These are phyloP conservation scores for Trichopus zeylanicus DNA, from an alignment of 116 monocot species.

Conservation along the genomic window DNA sequence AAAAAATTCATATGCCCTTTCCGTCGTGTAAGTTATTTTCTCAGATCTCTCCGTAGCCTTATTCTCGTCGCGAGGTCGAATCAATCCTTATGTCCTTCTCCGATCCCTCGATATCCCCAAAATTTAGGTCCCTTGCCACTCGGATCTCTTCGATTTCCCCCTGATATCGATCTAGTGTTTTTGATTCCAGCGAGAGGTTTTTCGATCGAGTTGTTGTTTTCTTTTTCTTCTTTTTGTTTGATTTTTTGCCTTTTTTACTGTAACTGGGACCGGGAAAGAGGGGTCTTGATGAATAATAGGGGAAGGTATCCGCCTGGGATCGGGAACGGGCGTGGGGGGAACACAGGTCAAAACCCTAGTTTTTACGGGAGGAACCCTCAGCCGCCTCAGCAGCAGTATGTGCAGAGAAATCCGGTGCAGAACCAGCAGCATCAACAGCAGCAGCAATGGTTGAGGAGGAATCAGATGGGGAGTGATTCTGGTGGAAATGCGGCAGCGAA, in stretches of 20 bases:
- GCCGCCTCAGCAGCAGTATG: too few relatives aligned
- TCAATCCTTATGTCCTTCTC: not conserved
- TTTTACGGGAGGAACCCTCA: constrained; percentile 28
- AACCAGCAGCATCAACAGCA: too few relatives aligned
- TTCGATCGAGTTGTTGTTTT: not conserved
- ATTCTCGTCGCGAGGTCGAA: too few relatives aligned
- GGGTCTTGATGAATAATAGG: constrained; percentile 35
- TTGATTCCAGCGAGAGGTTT: not conserved
- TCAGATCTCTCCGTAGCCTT: not conserved
- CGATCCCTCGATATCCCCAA: not conserved
- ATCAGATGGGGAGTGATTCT: constrained; percentile 41
- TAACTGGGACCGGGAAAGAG: not conserved
- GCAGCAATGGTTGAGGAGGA: constrained; percentile 74
- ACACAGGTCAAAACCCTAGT: constrained; percentile 25
- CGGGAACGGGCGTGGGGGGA: constrained; percentile 35
- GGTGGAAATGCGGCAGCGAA: constrained; percentile 22
- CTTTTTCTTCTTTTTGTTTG: too few relatives aligned
- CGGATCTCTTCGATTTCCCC: not conserved
- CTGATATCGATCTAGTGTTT: not conserved
- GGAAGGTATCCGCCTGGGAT: constrained; percentile 55
- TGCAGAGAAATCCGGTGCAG: too few relatives aligned
- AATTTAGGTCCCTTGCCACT: too few relatives aligned
- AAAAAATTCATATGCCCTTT: too few relatives aligned
- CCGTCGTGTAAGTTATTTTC: too few relatives aligned
- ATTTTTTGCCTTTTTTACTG: too few relatives aligned